phyloP scores from a whole-genome alignment of 768 basidiomycete genomes.

The Amanita rubescens region DNA sequence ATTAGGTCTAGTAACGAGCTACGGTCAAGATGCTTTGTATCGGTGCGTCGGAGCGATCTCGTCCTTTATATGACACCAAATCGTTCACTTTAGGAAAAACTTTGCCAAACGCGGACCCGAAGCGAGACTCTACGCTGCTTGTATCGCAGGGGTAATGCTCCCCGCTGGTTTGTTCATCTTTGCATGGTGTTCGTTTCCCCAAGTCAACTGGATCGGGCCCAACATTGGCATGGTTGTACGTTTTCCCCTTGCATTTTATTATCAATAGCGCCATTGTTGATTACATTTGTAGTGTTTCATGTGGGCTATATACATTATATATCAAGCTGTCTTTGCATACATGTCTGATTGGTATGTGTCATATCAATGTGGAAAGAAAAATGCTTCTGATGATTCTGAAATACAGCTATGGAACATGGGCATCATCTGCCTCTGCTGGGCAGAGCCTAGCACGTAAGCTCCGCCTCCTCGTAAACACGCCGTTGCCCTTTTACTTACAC shows the following conservation, averaged over 20 bases:
- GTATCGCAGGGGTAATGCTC: conserved; percentile 44
- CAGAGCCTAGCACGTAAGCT: conserved; percentile 52
- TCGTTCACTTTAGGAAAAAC: conserved; percentile 20
- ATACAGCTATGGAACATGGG: conserved; percentile 47
- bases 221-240: conserved; percentile 43
- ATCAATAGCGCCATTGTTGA: background rate
- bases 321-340: conserved; percentile 52
- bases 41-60: conserved; percentile 25
- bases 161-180: conserved; percentile 66
- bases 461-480: background rate
- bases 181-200: conserved; percentile 54
- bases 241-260: background rate
- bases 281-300: conserved; percentile 34
- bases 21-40: conserved; percentile 45
- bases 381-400: background rate
- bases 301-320: conserved; percentile 46
- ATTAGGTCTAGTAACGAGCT: conserved; percentile 38
- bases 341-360: conserved; percentile 54
- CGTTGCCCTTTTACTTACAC: too few species aligned
- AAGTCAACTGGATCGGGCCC: conserved; percentile 55
- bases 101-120: conserved; percentile 36
- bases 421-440: conserved; percentile 62
- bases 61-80: background rate
- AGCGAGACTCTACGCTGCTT: conserved; percentile 54
- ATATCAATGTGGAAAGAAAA: background rate